These are phyloP conservation scores for Ogataea ganodermae DNA, from an alignment of 805 yeast genomes.

Conservation along the genomic window DNA sequence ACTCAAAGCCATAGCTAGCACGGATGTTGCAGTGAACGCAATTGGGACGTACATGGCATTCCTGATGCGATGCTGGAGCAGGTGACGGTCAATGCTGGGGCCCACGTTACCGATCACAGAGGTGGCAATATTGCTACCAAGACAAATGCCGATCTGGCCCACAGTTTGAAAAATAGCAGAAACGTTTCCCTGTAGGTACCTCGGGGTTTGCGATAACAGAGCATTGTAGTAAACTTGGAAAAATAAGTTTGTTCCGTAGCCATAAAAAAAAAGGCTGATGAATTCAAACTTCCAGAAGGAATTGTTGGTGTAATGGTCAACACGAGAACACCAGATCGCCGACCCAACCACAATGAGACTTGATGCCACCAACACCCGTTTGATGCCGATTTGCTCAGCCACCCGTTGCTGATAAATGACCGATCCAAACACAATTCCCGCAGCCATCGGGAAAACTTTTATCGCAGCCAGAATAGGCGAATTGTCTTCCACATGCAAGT, in stretches of 20 bases:
- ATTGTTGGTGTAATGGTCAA: constrained; percentile 18
- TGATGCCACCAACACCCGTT: constrained; percentile 18
- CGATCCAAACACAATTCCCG: constrained; percentile 36
- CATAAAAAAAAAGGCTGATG: constrained; percentile 26
- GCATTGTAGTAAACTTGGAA: constrained; percentile 38
- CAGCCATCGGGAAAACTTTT: constrained; percentile 38
- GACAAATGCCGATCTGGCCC: constrained; percentile 37
- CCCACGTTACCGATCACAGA: constrained; percentile 22
- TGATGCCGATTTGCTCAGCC: constrained; percentile 26
- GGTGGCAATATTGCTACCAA: constrained; percentile 32
- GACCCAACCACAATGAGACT: constrained; percentile 15
- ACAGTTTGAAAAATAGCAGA: constrained; percentile 39
- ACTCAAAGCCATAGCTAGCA: constrained; percentile 9
- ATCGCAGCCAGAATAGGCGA: constrained; percentile 40
- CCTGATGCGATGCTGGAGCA: constrained; percentile 1
- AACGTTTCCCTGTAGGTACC: constrained; percentile 42
- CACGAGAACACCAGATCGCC: constrained; percentile 25
- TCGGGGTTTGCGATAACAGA: constrained; percentile 37
- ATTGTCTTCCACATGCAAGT: constrained; percentile 33
- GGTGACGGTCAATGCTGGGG: neutral
- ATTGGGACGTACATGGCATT: constrained; percentile 12
- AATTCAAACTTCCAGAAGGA: constrained; percentile 30
- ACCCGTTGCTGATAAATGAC: constrained; percentile 18
- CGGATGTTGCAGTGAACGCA: constrained; percentile 8
- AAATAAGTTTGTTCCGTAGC: constrained; percentile 31